Conservation (phyloP, 2,329 filamentous ascomycete genomes). For the Sarocladium kiliense region DNA sequence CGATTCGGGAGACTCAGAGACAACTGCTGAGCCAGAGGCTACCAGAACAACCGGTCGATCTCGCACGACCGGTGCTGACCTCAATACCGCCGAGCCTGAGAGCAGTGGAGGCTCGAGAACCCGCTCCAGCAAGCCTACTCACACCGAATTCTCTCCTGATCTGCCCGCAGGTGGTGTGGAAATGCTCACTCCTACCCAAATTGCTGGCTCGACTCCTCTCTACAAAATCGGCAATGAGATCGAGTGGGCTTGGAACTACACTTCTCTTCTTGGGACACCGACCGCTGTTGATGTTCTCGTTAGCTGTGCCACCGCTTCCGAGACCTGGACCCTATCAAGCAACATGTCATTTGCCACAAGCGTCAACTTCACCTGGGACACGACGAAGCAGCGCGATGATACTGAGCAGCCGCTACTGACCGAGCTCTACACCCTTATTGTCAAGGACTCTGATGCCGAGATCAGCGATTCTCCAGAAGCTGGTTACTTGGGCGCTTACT, state of each 20-base stretch:
- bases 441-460: conserved; percentile 52
- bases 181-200: conserved; percentile 47
- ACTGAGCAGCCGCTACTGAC: conserved; percentile 43
- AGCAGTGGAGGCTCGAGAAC: neutral
- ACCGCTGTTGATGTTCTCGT: conserved; percentile 56
- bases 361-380: conserved; percentile 55
- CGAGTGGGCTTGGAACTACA: conserved; percentile 63
- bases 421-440: conserved; percentile 55
- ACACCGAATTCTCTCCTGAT: conserved; percentile 38
- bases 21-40: conserved; percentile 10
- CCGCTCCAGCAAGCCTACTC: conserved; percentile 12
- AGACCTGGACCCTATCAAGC: conserved; percentile 55
- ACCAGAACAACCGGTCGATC: conserved; percentile 16
- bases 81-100: conserved; percentile 32
- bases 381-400: conserved; percentile 41
- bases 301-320: conserved; percentile 45
- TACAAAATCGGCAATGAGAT: conserved; percentile 57
- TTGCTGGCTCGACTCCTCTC: conserved; percentile 38
- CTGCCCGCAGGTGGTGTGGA: conserved; percentile 46
- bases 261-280: conserved; percentile 50
- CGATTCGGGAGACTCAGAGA: conserved; percentile 6
- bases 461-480: conserved; percentile 45
- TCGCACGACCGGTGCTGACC: conserved; percentile 26
- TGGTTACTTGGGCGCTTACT: conserved; percentile 49
- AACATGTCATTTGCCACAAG: conserved; percentile 56